Conservation (phyloP, 805 yeast species). For the Yarrowia yakushimensis region DNA sequence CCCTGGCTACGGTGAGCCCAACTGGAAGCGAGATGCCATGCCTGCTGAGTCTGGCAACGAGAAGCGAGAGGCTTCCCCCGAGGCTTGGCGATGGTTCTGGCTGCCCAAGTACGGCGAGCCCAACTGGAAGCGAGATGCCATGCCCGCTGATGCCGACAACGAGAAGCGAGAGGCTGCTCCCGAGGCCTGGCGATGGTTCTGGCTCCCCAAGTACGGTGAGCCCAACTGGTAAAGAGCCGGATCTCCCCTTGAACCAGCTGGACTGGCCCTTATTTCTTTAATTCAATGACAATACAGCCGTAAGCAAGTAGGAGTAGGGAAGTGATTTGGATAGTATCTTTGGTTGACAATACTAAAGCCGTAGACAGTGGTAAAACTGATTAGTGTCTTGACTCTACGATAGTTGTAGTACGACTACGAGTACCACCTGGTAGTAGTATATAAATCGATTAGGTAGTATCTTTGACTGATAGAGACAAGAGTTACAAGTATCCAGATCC, state of each 20-base stretch:
- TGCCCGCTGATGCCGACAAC: not conserved
- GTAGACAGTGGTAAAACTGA: too few relatives aligned
- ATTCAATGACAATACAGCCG: not conserved
- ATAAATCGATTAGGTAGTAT: too few relatives aligned
- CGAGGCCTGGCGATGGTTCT: slow-evolving; percentile 19
- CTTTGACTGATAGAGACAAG: too few relatives aligned
- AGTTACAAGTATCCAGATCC: too few relatives aligned
- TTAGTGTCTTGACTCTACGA: too few relatives aligned
- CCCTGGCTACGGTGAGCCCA: slow-evolving; percentile 8
- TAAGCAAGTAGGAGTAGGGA: too few relatives aligned
- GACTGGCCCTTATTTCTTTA: not conserved
- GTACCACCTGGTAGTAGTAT: too few relatives aligned
- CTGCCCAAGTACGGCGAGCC: not conserved
- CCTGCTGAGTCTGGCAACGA: not conserved
- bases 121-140: slow-evolving; percentile 16
- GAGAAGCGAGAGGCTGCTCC: not conserved
- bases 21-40: slow-evolving; percentile 23
- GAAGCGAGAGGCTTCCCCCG: slow-evolving; percentile 10
- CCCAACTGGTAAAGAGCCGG: slow-evolving; percentile 4
- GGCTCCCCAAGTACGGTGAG: not conserved
- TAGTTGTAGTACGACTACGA: too few relatives aligned
- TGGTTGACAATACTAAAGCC: too few relatives aligned
- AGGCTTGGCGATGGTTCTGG: slow-evolving; percentile 17
- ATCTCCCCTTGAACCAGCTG: not conserved
- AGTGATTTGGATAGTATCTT: too few relatives aligned